These are phyloP conservation scores for Aureobasidium subglaciale DNA, from an alignment of 2,329 filamentous ascomycete genomes.

Conservation along the genomic window DNA sequence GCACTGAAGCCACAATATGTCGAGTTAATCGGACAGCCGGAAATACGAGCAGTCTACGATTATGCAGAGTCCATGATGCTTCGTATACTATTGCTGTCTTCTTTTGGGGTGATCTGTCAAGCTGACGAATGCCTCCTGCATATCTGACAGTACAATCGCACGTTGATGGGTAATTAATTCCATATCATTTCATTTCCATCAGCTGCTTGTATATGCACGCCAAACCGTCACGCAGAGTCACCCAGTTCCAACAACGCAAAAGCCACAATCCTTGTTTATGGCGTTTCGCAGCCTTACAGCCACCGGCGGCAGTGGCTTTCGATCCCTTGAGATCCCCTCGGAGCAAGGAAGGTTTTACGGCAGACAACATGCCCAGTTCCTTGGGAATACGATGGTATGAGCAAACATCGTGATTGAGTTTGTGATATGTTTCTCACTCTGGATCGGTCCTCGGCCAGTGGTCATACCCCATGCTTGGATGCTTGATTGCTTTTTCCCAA, in stretches of 20 bases:
- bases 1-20: not conserved
- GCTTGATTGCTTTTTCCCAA: not conserved
- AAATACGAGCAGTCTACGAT: not conserved
- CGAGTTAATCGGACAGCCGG: not conserved
- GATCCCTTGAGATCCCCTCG: not conserved
- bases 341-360: not conserved
- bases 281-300: slow-evolving; percentile 1
- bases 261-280: not conserved
- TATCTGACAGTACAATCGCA: no score
- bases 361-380: not conserved
- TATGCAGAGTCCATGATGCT: no score
- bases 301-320: not conserved
- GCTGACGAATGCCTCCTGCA: not conserved
- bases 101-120: no score
- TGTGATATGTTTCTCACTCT: not conserved
- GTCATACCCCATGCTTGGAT: not conserved
- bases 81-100: no score
- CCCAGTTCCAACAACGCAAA: not conserved
- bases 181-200: not conserved
- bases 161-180: not conserved
- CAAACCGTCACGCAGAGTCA: not conserved
- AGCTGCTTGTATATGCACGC: not conserved
- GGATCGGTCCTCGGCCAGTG: not conserved
- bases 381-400: slow-evolving; percentile 1
- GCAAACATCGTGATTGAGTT: not conserved